Base-by-base conservation (phyloP, 768 basidiomycete species). In the Mycena pura region DNA sequence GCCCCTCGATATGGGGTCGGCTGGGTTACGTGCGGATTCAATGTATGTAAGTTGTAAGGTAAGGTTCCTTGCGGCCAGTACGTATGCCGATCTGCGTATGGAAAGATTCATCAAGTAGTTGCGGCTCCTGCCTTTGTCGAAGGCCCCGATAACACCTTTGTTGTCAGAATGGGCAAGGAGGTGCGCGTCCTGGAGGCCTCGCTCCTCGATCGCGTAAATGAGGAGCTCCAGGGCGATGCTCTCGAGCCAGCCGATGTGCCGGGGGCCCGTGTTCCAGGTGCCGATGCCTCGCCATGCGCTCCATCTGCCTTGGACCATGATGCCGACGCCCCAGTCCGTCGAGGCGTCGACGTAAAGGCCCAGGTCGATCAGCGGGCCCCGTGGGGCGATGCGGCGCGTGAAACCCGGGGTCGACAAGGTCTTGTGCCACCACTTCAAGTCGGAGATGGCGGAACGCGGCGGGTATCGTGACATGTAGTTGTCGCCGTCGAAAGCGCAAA, bases 261-360 rank as follows among this genome's bases (percentile, higher is more conserved):
- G 45, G 6, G 44, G 57, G 0, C 34, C 38, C 3, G 11, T n/a
- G n/a, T 62, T 58, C 69, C 72, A 72, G 21, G 41, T 43, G 6
- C n/a, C 22, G 6, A 6, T 15, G 0, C 64, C 44, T 17, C 52
- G 31, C 39, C 54, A 69, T 8, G 62, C 63, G 15, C 51, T 50
- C 70, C 70, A 73, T n/a, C n/a, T n/a, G n/a, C n/a, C n/a, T n/a
- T n/a, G n/a, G n/a, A n/a, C n/a, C n/a, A n/a, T n/a, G n/a, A n/a
- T n/a, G n/a, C n/a, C n/a, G n/a, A n/a, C n/a, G n/a, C n/a, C n/a
- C n/a, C n/a, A n/a, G n/a, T n/a, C n/a, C n/a, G 77, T 80, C 1
- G 75, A 78, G 0, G 77, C 77, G 55, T 80, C 78, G 6, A 77
- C 75, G 39, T 32, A 78, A 6, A 79, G 46, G 5, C 55, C 50